Evolutionary conservation across 2,329 filamentous ascomycete genomes (phyloP), one percentile per base, ranked within the genome.

Genomic region (Thielaviopsis euricoi): DNA sequence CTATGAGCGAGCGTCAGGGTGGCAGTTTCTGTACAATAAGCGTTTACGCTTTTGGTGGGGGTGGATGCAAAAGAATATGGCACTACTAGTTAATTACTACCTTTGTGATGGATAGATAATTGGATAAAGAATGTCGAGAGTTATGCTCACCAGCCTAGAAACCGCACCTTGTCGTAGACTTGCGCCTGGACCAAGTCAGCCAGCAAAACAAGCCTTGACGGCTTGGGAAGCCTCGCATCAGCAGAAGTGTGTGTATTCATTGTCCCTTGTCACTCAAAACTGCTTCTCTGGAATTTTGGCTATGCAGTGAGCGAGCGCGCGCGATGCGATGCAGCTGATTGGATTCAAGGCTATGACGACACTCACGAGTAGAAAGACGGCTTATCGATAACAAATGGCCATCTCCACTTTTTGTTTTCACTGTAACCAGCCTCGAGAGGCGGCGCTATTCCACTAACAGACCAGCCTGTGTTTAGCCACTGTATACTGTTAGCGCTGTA

Each of bases 141-240:
- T 56, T 55, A 52, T 52, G 71, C 82, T 72, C 77, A 95, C 91
- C 90, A 96, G 70, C 89, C 90, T 55, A 97, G 71, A 69, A 97
- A 95, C 61, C 91, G 84, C 61, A 96, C 85, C 72, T 97, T 97
- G n/a, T 82, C 79, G 48, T 80, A 79, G 15, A 72, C 62, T n/a
- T 72, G 66, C 53, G 73, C 72, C 55, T 67, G 66, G 3, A 77
- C 72, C 15, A 90, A 71, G 58, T 78, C 73, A 15, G 79, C 80
- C 57, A 91, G 74, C 60, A 89, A 81, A 60, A 83, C 81, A 48
- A 83, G 73, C 60, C 71, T 74, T 22, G 83, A 84, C 6, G 88
- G 79, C 33, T 80, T 71, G 26, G 87, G 86, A 9, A 78, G 80
- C 61, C 76, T 77, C 78, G 80, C 1, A 21, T 48, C 19, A n/a